phyloP scores from a whole-genome alignment of 192 early-diverging fungal species.

The Allomyces macrogynus region DNA sequence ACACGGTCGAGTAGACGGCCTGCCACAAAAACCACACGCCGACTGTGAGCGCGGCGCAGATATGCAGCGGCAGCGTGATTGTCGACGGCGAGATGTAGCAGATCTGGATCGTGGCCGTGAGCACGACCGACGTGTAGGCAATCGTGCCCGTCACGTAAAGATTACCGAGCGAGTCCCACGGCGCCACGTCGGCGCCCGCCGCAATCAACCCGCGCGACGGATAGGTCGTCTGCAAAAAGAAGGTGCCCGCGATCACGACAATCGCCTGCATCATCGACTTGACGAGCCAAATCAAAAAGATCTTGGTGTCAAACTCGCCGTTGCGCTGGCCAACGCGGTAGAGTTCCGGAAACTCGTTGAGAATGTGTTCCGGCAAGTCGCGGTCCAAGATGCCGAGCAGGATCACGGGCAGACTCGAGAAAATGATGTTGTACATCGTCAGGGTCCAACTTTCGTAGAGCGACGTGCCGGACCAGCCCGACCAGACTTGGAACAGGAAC shows the following conservation, averaged over 20 bases:
- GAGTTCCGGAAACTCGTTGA: conserved; percentile 47
- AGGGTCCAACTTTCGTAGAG: conserved; percentile 58
- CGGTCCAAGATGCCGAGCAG: conserved; percentile 66
- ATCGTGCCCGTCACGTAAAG: neutral
- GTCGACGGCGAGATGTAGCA: neutral
- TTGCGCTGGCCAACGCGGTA: conserved; percentile 40
- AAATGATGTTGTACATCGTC: conserved; percentile 64
- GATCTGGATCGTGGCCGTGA: neutral
- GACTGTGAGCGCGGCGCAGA: neutral
- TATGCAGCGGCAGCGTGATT: neutral
- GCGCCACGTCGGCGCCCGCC: neutral
- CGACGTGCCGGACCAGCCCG: conserved; percentile 52
- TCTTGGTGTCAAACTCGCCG: conserved; percentile 27
- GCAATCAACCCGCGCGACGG: neutral
- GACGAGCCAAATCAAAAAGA: conserved; percentile 30
- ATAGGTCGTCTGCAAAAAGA: conserved; percentile 2
- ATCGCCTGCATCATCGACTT: conserved; percentile 30
- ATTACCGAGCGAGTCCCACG: neutral
- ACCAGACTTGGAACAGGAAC: conserved; percentile 51
- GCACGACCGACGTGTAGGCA: neutral
- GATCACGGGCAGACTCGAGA: conserved; percentile 57
- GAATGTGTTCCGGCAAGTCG: conserved; percentile 42
- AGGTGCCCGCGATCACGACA: neutral
- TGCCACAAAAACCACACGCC: neutral
- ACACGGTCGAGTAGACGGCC: neutral